Conservation (phyloP, 805 yeast species). For the Monosporozyma unispora region DNA sequence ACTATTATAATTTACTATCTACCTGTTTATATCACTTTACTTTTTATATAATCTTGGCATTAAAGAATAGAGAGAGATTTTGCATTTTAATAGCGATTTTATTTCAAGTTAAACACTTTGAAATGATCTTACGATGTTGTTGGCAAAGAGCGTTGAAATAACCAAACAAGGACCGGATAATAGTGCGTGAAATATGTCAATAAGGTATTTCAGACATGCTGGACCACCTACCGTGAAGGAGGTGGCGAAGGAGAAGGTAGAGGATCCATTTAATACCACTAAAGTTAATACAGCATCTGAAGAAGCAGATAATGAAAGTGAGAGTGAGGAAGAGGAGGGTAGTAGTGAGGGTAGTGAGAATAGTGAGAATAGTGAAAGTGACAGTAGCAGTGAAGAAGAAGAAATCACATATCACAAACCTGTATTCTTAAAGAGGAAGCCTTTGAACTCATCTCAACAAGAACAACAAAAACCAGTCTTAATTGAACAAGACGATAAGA, state of each 20-base stretch:
- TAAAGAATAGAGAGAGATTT: too few relatives aligned
- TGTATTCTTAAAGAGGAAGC: slow-evolving; percentile 13
- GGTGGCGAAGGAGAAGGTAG: background rate
- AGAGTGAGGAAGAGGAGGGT: background rate
- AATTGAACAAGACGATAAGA: background rate
- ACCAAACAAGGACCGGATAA: background rate
- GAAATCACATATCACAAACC: slow-evolving; percentile 22
- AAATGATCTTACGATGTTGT: too few relatives aligned
- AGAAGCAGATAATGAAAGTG: background rate
- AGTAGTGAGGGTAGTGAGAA: background rate
- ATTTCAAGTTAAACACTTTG: too few relatives aligned
- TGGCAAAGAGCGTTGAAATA: background rate
- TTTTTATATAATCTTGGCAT: too few relatives aligned
- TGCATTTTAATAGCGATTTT: too few relatives aligned
- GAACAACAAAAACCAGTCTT: background rate
- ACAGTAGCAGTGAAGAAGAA: slow-evolving; percentile 8
- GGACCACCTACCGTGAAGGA: background rate
- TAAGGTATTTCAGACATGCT: slow-evolving; percentile 16
- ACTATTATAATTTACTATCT: too few relatives aligned
- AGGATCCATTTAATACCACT: too few relatives aligned
- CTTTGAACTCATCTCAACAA: background rate
- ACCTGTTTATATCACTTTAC: too few relatives aligned
- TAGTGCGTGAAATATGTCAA: slow-evolving; percentile 15
- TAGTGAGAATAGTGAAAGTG: slow-evolving; percentile 1
- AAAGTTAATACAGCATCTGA: too few relatives aligned